Percentiles rank a stretch among this genome's conserved stretches.
phyloP scores from a whole-genome alignment of 495 filamentous ascomycete genomes.

The Xylaria palmicola region DNA sequence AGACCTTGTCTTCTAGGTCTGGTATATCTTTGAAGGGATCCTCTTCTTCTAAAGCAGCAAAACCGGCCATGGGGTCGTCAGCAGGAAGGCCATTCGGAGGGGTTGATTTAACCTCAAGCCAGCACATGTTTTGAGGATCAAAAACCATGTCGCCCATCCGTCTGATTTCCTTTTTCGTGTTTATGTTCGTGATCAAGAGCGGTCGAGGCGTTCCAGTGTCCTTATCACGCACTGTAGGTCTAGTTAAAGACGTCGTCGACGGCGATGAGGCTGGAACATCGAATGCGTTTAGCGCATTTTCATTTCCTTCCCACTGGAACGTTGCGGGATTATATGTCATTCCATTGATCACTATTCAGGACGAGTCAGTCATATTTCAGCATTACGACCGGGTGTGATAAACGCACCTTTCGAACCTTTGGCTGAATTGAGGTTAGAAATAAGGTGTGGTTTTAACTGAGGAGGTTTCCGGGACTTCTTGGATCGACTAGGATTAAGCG shows the following conservation, averaged over 20 bases:
- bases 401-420: constrained; percentile 50
- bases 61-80: constrained; percentile 65
- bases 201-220: constrained; percentile 69
- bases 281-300: constrained; percentile 76
- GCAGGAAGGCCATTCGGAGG: constrained; percentile 34
- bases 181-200: constrained; percentile 89
- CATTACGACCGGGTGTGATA: neutral
- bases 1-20: constrained; percentile 52
- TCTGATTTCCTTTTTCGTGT: constrained; percentile 73
- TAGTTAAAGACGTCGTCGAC: constrained; percentile 44
- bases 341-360: constrained; percentile 70
- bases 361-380: constrained; percentile 21
- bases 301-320: constrained; percentile 94
- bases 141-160: constrained; percentile 96
- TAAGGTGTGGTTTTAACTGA: constrained; percentile 52
- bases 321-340: constrained; percentile 90
- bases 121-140: constrained; percentile 93
- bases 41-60: constrained; percentile 71
- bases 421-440: constrained; percentile 48
- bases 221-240: constrained; percentile 50
- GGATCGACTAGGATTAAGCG: constrained; percentile 36
- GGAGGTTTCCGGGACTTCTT: constrained; percentile 58
- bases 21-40: constrained; percentile 57
- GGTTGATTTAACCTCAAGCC: constrained; percentile 68
- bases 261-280: constrained; percentile 55